phyloP scores from a whole-genome alignment of 1,284 basidiomycete genomes.

The Cutaneotrichosporon cutaneum region DNA sequence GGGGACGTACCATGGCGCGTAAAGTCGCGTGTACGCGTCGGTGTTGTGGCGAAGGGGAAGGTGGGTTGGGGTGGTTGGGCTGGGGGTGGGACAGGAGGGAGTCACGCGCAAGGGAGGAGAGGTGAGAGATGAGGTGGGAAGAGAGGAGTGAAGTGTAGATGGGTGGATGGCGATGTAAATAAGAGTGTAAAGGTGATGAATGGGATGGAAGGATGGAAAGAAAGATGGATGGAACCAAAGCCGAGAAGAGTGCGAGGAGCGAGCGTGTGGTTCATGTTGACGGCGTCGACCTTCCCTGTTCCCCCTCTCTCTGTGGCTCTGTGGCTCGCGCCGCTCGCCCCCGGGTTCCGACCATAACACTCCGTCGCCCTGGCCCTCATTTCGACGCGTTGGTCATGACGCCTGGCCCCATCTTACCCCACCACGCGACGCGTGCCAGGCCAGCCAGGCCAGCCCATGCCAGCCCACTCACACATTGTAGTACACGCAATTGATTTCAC shows the following conservation, averaged over 20 bases:
- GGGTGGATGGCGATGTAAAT: slow-evolving; percentile 1
- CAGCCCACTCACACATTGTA: background rate
- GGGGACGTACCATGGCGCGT: slow-evolving; percentile 14
- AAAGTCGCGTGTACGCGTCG: slow-evolving; percentile 3
- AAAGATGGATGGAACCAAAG: slow-evolving; percentile 5
- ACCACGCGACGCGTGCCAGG: no score
- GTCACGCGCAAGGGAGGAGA: background rate
- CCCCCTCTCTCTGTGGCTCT: no score
- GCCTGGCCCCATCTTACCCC: no score
- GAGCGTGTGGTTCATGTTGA: background rate
- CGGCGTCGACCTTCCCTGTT: background rate
- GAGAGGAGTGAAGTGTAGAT: background rate
- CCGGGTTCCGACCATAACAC: no score
- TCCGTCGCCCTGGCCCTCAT: background rate
- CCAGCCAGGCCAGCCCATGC: background rate
- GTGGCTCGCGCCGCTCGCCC: no score
- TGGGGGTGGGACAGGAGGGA: background rate
- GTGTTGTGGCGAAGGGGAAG: background rate
- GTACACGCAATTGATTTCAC: slow-evolving; percentile 3
- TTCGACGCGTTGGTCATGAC: no score
- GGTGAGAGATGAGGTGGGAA: no score
- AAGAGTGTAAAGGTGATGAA: background rate
- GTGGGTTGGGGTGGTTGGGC: background rate
- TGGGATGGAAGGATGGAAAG: background rate
- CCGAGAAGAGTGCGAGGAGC: background rate